phyloP scores from a whole-genome alignment of 2,329 filamentous ascomycete species.

The Rutstroemia sydowiana region DNA sequence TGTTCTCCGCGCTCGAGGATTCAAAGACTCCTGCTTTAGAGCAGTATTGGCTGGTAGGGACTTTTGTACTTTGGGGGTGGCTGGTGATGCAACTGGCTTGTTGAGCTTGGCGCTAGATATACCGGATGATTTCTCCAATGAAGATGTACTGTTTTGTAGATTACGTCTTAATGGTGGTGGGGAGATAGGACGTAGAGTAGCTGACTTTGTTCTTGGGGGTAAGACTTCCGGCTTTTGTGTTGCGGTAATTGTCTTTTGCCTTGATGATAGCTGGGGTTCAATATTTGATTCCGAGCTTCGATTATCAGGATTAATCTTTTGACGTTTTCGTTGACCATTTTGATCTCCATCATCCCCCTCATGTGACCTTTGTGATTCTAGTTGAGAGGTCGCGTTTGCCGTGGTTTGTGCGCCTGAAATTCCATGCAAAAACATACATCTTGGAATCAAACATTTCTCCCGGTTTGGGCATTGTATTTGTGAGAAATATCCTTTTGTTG shows the following conservation, averaged over 20 bases:
- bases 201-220: slow-evolving; percentile 6
- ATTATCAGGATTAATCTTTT: slow-evolving; percentile 20
- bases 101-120: background rate
- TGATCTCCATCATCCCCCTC: slow-evolving; percentile 19
- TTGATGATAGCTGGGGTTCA: background rate
- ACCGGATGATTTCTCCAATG: slow-evolving; percentile 2
- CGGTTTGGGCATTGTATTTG: slow-evolving; percentile 26
- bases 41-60: slow-evolving; percentile 15
- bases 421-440: slow-evolving; percentile 27
- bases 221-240: background rate
- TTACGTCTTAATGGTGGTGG: slow-evolving; percentile 24
- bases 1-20: slow-evolving; percentile 56
- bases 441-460: slow-evolving; percentile 27
- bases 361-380: background rate
- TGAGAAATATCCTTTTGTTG: slow-evolving; percentile 28
- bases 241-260: background rate
- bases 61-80: background rate
- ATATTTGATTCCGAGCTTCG: background rate
- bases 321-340: slow-evolving; percentile 30
- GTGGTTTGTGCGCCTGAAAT: slow-evolving; percentile 11
- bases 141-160: slow-evolving; percentile 6
- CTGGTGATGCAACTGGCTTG: background rate
- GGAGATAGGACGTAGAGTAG: slow-evolving; percentile 19
- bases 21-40: slow-evolving; percentile 47
- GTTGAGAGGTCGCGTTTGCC: background rate